phyloP scores from a whole-genome alignment of 257 asterid species.

The Asclepias syriaca region DNA sequence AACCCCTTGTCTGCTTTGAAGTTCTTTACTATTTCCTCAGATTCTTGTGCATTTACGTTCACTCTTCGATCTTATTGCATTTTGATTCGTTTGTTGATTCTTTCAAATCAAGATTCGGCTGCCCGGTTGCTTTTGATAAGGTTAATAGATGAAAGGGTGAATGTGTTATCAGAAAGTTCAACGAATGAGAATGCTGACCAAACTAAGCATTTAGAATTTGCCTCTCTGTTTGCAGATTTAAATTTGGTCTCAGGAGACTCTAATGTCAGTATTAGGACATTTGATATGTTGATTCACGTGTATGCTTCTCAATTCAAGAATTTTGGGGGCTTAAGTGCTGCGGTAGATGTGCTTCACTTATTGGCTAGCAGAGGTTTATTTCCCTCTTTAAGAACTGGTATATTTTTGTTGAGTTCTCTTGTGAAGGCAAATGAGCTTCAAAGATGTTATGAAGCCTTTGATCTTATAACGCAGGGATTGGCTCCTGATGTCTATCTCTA shows the following conservation, averaged over 20 bases:
- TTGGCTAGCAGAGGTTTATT: slow-evolving; percentile 51
- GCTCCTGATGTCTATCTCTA: slow-evolving; percentile 68
- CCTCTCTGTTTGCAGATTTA: slow-evolving; percentile 38
- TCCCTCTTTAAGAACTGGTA: slow-evolving; percentile 72
- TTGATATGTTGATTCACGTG: slow-evolving; percentile 72
- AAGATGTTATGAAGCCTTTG: slow-evolving; percentile 59
- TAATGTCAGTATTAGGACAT: slow-evolving; percentile 35
- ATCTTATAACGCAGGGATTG: slow-evolving; percentile 30
- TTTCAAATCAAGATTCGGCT: slow-evolving; percentile 48
- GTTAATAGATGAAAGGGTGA: slow-evolving; percentile 59
- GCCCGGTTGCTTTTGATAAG: slow-evolving; percentile 71
- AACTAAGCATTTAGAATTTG: slow-evolving; percentile 48
- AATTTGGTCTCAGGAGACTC: slow-evolving; percentile 22
- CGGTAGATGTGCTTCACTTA: slow-evolving; percentile 45
- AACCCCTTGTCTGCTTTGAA: slow-evolving; percentile 60
- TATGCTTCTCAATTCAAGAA: slow-evolving; percentile 49
- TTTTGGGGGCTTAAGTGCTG: slow-evolving; percentile 46
- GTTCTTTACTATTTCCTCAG: slow-evolving; percentile 53
- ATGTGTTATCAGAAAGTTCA: slow-evolving; percentile 29
- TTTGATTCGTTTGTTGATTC: slow-evolving; percentile 53
- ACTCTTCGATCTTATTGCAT: slow-evolving; percentile 57
- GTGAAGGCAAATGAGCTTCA: slow-evolving; percentile 55
- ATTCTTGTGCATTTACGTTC: slow-evolving; percentile 48
- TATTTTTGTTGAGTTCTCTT: slow-evolving; percentile 62
- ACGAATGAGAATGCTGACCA: neutral